Evolutionary conservation across 2,329 filamentous ascomycete species (phyloP), one percentile per base, ranked within the genome.

Genomic region (Fusarium transvaalense): DNA sequence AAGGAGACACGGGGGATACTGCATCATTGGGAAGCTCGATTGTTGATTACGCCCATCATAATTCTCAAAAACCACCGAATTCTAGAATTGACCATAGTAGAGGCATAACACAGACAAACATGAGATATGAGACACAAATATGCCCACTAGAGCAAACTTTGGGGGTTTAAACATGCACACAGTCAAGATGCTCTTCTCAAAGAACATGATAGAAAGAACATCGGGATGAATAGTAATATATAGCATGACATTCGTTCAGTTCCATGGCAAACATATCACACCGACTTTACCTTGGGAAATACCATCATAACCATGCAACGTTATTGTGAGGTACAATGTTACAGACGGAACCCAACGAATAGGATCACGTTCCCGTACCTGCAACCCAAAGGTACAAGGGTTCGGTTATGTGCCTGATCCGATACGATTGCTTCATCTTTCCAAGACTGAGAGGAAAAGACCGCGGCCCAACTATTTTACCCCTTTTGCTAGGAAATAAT

Each of bases 261-360:
- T 45, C 41, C 27, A 45, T n/a, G 15, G 56, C 25, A 38, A 42
- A 45, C n/a, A 61, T 27, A 37, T 25, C 38, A 68, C 64, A 68
- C 64, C 64, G 64, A 68, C 64, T 67, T 52, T 58, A 37, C 47
- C 56, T 63, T 42, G 51, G 43, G 43, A 50, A 66, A 63, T 62
- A 7, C 25, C 23, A 45, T 29, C 41, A 29, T 14, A 29, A 5
- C 39, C 37, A 61, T 68, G 64, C 39, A 53, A 55, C 53, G 32
- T 68, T 50, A 17, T 64, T 19, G 13, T 38, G 27, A 15, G 10
- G 17, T 29, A 29, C 23, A 52, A 47, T 21, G 53, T 64, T 41
- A 38, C 31, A 63, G 43, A 53, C 21, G 25, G 21, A 17, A 32
- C 14, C 15, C 39, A 60, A 10, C 64, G 56, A 68, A 66, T 69